Base-by-base conservation (phyloP, 148 eudicot genomes). In the Rhododendron griersonianum region DNA sequence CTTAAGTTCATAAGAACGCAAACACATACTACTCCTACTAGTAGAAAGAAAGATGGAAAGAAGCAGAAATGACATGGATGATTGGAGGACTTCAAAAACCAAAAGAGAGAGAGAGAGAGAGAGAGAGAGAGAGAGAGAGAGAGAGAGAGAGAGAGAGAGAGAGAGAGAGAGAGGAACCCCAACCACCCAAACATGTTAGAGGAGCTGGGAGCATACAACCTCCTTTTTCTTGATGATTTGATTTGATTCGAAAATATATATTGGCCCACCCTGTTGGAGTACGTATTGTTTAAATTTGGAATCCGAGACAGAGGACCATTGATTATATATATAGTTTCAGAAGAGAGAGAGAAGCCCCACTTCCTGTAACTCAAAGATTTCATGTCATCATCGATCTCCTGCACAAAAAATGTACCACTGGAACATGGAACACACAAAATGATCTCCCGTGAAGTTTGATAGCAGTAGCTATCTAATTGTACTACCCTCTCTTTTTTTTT, bases 161-260 rank as follows among this genome's bases (percentile, higher is more conserved):
- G 35, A 33, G 35, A 33, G 35, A 33, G 35, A 33, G 35, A 33
- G 35, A 4, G 28, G 0, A 7, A 41, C 81, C 81, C 81, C 55
- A 45, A 78, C 81, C 7, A 78, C 81, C 81, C 81, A 78, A 78
- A 35, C 81, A 44, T 78, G 81, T 78, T 78, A 10, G 53, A 78
- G 81, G 53, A 45, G 53, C 81, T 78, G 81, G 81, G 81, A 45
- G 81, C 81, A 69, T 45, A 11, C 53, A 78, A 23, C 81, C 0
- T 23, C 55, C 78, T 15, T 30, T 78, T 39, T 39, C 30, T 53
- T 13, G 3, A 23, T 23, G 81, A 78, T 45, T 78, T 78, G 81
- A 78, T 78, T 78, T 33, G 81, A 78, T 35, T 35, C 37, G 37
- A 35, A 33, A 33, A 35, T 35, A 35, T 35, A 78, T 44, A 45